These are phyloP conservation scores for Geotrichum klebahnii DNA, from an alignment of 1,139 yeast species.

Conservation along the genomic window DNA sequence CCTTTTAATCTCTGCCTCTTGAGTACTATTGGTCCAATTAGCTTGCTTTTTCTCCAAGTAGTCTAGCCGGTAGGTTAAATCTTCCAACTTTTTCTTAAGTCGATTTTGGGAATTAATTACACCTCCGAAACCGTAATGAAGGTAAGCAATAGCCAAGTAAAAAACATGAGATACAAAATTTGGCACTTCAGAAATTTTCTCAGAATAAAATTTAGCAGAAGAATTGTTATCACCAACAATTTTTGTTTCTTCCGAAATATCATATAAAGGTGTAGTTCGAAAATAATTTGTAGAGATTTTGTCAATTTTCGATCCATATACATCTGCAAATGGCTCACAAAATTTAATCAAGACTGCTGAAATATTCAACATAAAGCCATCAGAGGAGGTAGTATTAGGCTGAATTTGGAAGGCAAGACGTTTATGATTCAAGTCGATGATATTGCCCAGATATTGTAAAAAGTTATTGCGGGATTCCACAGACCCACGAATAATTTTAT, in stretches of 20 bases:
- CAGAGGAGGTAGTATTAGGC: constrained; percentile 60
- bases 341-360: constrained; percentile 63
- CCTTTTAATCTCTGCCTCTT: constrained; percentile 26
- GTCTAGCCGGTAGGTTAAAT: constrained; percentile 50
- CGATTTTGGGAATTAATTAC: constrained; percentile 56
- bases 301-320: constrained; percentile 55
- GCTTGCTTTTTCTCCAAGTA: constrained; percentile 38
- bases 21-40: constrained; percentile 32
- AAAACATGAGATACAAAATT: constrained; percentile 90
- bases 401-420: constrained; percentile 85
- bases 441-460: constrained; percentile 62
- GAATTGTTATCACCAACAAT: constrained; percentile 71
- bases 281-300: constrained; percentile 71
- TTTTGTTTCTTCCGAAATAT: constrained; percentile 76
- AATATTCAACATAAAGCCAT: constrained; percentile 79
- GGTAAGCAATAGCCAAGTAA: constrained; percentile 68
- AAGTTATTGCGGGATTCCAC: constrained; percentile 58
- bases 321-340: constrained; percentile 79
- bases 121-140: constrained; percentile 90
- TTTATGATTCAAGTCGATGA: constrained; percentile 76
- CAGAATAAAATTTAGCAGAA: constrained; percentile 53
- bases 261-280: constrained; percentile 47
- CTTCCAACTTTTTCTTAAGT: constrained; percentile 50
- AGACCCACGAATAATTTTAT: constrained; percentile 75
- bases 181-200: constrained; percentile 38